phyloP scores from a whole-genome alignment of 2,329 filamentous ascomycete species.

The Exserohilum rostratum region DNA sequence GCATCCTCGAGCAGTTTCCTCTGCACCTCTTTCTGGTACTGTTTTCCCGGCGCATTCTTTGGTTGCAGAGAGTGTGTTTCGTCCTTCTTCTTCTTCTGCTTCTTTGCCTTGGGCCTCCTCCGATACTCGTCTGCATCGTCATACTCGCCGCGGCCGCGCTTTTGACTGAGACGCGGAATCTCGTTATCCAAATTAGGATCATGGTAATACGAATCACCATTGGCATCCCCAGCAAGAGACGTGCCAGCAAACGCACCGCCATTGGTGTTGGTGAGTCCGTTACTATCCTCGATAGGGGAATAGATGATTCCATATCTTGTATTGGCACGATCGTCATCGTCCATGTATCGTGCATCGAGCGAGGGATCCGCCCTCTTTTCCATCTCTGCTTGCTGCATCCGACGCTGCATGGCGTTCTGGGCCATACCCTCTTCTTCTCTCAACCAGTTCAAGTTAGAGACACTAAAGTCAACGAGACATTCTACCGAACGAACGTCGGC shows the following conservation, averaged over 20 bases:
- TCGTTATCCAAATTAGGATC: constrained; percentile 34
- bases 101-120: constrained; percentile 29
- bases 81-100: constrained; percentile 45
- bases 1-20: constrained; percentile 51
- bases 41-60: constrained; percentile 53
- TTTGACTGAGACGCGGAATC: constrained; percentile 39
- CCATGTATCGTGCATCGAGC: constrained; percentile 53
- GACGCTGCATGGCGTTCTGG: constrained; percentile 55
- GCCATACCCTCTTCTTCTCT: constrained; percentile 57
- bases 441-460: constrained; percentile 87
- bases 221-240: constrained; percentile 18
- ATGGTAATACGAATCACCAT: constrained; percentile 28
- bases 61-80: constrained; percentile 39
- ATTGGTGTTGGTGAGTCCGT: constrained; percentile 34
- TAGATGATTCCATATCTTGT: constrained; percentile 52
- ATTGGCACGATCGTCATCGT: constrained; percentile 47
- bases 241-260: constrained; percentile 10
- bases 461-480: constrained; percentile 84
- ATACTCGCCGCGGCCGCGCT: constrained; percentile 38
- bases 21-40: constrained; percentile 57
- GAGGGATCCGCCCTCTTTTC: constrained; percentile 56
- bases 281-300: constrained; percentile 43
- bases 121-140: constrained; percentile 33
- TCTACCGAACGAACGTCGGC: constrained; percentile 92
- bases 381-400: constrained; percentile 60